These are phyloP conservation scores for Smallanthus sonchifolius DNA, from an alignment of 129 eudicot species.

Conservation along the genomic window DNA sequence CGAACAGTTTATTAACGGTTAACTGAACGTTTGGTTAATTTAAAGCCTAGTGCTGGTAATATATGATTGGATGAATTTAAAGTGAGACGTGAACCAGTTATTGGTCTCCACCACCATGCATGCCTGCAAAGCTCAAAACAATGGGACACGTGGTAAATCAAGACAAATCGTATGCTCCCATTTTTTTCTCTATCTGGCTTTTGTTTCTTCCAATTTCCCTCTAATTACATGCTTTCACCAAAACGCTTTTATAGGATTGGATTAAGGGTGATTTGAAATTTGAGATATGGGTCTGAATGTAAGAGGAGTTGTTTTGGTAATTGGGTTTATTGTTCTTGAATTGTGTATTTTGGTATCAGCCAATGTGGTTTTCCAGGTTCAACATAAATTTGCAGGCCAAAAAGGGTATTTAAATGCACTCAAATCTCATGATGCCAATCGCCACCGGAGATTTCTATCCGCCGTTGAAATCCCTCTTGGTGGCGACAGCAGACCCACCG, in stretches of 20 bases:
- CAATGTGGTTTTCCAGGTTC: constrained; percentile 58
- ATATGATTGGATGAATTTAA: no score
- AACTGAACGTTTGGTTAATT: no score
- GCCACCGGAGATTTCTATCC: constrained; percentile 57
- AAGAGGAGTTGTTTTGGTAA: constrained; percentile 13
- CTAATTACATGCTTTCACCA: background rate
- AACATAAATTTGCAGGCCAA: constrained; percentile 52
- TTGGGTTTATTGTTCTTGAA: constrained; percentile 20
- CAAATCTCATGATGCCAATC: constrained; percentile 47
- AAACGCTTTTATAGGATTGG: background rate
- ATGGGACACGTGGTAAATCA: no score
- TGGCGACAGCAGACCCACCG: constrained; percentile 69
- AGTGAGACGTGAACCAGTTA: no score
- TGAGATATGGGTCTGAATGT: constrained; percentile 27
- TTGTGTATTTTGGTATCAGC: constrained; percentile 21
- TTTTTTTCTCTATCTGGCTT: background rate
- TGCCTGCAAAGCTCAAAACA: no score
- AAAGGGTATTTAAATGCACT: constrained; percentile 30
- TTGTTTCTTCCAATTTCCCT: background rate
- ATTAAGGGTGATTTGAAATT: background rate
- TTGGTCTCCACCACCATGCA: no score
- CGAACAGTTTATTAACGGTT: no score
- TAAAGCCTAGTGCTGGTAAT: no score
- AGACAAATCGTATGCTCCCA: background rate
- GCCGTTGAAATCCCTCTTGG: constrained; percentile 56